Conservation (phyloP, 768 basidiomycete genomes). For the Tricholoma saponaceum region DNA sequence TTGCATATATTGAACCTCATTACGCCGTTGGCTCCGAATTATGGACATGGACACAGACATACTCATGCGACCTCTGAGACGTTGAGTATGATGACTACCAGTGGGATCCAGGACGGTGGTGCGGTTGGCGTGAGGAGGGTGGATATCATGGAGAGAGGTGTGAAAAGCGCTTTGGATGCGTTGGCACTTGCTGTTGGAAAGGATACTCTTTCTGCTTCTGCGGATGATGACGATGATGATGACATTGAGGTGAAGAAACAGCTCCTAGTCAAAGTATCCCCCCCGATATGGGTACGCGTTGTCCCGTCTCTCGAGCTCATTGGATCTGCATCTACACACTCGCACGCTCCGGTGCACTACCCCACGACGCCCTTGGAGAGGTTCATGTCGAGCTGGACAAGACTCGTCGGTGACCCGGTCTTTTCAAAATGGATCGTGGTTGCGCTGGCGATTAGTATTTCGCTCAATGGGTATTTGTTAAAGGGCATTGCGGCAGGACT, state of each 20-base stretch:
- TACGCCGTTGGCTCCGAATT: constrained; percentile 69
- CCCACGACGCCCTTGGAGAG: constrained; percentile 60
- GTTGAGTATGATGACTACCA: constrained; percentile 12
- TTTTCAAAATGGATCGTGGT: constrained; percentile 94
- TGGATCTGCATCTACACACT: not conserved
- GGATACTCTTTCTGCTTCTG: no score
- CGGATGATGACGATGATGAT: constrained; percentile 7
- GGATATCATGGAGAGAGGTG: constrained; percentile 61
- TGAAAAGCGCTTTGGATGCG: constrained; percentile 54
- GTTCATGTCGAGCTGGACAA: constrained; percentile 90
- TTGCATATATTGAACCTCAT: constrained; percentile 91
- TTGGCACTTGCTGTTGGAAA: constrained; percentile 42
- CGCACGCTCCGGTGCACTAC: constrained; percentile 1
- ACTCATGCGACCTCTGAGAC: not conserved
- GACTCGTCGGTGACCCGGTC: constrained; percentile 90
- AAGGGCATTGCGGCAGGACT: constrained; percentile 74
- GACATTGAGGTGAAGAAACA: constrained; percentile 20
- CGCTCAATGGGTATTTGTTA: constrained; percentile 89
- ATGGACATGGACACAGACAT: constrained; percentile 6
- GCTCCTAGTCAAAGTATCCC: constrained; percentile 56
- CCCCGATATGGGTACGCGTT: constrained; percentile 56
- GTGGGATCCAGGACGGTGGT: not conserved
- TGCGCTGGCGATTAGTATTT: constrained; percentile 78
- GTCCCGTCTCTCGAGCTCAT: constrained; percentile 24
- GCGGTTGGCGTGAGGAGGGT: constrained; percentile 45